These are phyloP conservation scores for Paulownia fortunei DNA, from an alignment of 257 asterid species.

Conservation along the genomic window DNA sequence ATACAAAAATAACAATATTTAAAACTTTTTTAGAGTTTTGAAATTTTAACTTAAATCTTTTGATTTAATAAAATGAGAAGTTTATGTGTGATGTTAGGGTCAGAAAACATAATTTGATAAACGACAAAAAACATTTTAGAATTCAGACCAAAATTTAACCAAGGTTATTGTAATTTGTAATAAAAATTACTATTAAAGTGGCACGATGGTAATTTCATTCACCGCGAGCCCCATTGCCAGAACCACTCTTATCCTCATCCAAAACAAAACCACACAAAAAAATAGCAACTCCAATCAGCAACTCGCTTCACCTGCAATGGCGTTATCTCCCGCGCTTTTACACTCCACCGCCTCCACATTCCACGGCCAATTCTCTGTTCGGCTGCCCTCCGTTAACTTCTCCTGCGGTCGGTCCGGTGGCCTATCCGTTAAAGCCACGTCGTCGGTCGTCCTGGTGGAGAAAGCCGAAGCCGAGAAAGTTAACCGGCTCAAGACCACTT, in stretches of 20 bases:
- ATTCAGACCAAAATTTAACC: too few relatives aligned
- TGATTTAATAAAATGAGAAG: too few relatives aligned
- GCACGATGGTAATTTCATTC: constrained; percentile 16
- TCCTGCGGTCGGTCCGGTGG: constrained; percentile 39
- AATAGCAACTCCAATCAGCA: constrained; percentile 19
- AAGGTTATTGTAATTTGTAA: too few relatives aligned
- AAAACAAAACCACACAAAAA: constrained; percentile 7
- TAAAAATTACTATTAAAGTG: not conserved
- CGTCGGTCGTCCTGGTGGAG: constrained; percentile 73
- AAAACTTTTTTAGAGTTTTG: too few relatives aligned
- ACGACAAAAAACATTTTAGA: too few relatives aligned
- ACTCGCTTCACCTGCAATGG: constrained; percentile 54
- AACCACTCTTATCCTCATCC: constrained; percentile 47
- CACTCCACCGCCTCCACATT: constrained; percentile 72
- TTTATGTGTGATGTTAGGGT: too few relatives aligned
- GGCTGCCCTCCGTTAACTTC: constrained; percentile 43
- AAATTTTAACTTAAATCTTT: too few relatives aligned
- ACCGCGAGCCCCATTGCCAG: not conserved
- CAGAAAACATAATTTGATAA: too few relatives aligned
- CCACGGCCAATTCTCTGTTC: constrained; percentile 52
- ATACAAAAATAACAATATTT: too few relatives aligned
- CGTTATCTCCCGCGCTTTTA: constrained; percentile 69
- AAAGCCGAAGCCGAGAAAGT: constrained; percentile 76
- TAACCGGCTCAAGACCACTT: constrained; percentile 67
- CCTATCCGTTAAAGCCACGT: constrained; percentile 62